Conservation (phyloP, 139 green algal species). For the Astrephomene gubernaculifera region DNA sequence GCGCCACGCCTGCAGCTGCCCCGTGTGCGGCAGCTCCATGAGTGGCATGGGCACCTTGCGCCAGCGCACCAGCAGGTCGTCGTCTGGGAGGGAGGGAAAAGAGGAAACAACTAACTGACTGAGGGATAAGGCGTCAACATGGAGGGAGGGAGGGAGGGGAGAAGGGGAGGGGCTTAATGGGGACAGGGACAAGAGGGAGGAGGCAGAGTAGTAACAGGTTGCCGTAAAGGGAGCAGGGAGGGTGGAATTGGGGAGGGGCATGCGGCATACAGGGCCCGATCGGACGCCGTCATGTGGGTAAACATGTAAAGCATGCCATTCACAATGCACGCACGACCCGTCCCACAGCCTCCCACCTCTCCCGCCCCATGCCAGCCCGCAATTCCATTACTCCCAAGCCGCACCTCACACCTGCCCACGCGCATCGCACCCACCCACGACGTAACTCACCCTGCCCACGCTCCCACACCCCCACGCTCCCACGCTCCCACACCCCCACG, state of each 20-base stretch:
- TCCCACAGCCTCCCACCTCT: too few species aligned
- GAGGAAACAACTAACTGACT: too few species aligned
- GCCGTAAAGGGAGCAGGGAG: too few species aligned
- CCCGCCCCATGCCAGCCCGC: too few species aligned
- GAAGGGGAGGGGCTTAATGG: background rate
- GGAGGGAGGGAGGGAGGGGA: background rate
- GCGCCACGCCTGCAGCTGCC: slow-evolving; percentile 76
- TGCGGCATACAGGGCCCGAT: too few species aligned
- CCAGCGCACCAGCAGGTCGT: slow-evolving; percentile 15
- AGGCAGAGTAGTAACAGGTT: background rate
- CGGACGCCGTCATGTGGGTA: too few species aligned
- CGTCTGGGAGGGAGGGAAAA: slow-evolving; percentile 17
- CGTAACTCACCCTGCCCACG: background rate
- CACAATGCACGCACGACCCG: too few species aligned
- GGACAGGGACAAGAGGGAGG: background rate
- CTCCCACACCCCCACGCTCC: background rate
- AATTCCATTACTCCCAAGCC: too few species aligned
- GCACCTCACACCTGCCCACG: too few species aligned
- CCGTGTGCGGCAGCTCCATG: slow-evolving; percentile 30
- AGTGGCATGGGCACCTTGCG: slow-evolving; percentile 37
- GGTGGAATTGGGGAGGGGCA: too few species aligned
- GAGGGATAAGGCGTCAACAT: too few species aligned
- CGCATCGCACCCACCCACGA: background rate
- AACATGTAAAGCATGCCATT: too few species aligned
- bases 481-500: background rate